Evolutionary conservation across 192 early-diverging fungal genomes (phyloP), one percentile per base, ranked within the genome.

Genomic region (Backusella westeae): DNA sequence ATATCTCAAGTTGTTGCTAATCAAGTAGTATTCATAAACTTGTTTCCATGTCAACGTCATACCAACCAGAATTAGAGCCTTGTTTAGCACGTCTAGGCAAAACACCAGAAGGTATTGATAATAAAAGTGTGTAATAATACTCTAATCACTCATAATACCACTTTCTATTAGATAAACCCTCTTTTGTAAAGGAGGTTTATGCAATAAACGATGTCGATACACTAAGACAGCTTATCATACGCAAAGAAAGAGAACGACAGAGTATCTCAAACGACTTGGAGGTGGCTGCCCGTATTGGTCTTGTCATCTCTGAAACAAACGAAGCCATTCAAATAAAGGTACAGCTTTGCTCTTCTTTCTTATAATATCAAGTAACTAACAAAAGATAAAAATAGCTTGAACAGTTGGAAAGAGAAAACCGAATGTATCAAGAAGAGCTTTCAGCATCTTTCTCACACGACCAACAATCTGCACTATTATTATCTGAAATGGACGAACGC

Each of bases 211-310:
- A 90, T 72, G 72, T 82, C 0, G 82, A 81, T 2, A 26, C 80
- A 35, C 75, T 90, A 21, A 80, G 79, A 56, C 82, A 82, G 9
- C 68, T 88, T 17, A 70, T 90, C n/a, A 86, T 90, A 41, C 77
- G 85, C 71, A 90, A 90, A 77, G 89, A 90, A 75, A 81, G 85
- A 76, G 89, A 90, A 39, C 80, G 82, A 46, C 80, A 85, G 23
- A 78, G 81, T 53, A 83, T 90, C 15, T 83, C 84, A 3, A 80
- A 81, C 32, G 85, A 90, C 68, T 63, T 90, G 34, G 87, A 90
- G 52, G 82, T 88, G 26, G 89, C 89, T 26, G 89, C 89, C 12
- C 82, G 87, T n/a, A 77, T 90, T 35, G 89, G 89, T n/a, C 73
- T 90, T 7, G 89, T 81, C 35, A 83, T 90, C 17, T 88, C 85